A percentile compares a stretch with the other conserved stretches of the same genome.
These are phyloP conservation scores for Isabelozyma heimii DNA, from an alignment of 805 yeast genomes.

Conservation along the genomic window DNA sequence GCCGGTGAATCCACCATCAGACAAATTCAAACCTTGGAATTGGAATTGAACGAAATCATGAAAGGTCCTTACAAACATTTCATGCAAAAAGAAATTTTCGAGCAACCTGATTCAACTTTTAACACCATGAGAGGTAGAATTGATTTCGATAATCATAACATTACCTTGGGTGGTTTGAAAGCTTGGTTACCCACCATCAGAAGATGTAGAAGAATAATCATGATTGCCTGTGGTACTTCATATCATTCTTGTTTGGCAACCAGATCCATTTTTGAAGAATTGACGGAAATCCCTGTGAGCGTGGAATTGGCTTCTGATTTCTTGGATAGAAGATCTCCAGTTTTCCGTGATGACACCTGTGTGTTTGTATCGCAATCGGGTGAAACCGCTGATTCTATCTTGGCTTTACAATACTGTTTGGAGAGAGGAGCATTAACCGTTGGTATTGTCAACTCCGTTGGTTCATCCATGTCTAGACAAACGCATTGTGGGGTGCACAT, in stretches of 20 bases:
- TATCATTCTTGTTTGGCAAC: constrained; percentile 98
- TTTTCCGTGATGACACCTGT: constrained; percentile 96
- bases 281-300: constrained; percentile 90
- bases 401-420: constrained; percentile 90
- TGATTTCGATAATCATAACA: constrained; percentile 76
- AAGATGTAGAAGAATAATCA: constrained; percentile 90
- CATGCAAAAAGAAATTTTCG: constrained; percentile 98
- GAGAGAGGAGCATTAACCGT: constrained; percentile 97
- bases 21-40: constrained; percentile 92
- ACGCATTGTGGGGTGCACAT: constrained; percentile 99
- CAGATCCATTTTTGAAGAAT: constrained; percentile 92
- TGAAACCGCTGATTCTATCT: constrained; percentile 96
- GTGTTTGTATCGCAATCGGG: constrained; percentile 98
- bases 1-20: constrained; percentile 91
- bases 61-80: constrained; percentile 94
- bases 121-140: constrained; percentile 99
- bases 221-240: constrained; percentile 99
- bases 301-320: constrained; percentile 95
- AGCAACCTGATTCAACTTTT: constrained; percentile 97
- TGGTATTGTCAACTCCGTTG: constrained; percentile 97
- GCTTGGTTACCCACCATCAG: constrained; percentile 83
- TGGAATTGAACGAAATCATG: constrained; percentile 97
- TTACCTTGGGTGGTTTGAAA: constrained; percentile 87
- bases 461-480: constrained; percentile 93
- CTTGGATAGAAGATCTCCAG: constrained; percentile 93